Conservation (phyloP, 495 filamentous ascomycete species). For the Peziza echinospora region DNA sequence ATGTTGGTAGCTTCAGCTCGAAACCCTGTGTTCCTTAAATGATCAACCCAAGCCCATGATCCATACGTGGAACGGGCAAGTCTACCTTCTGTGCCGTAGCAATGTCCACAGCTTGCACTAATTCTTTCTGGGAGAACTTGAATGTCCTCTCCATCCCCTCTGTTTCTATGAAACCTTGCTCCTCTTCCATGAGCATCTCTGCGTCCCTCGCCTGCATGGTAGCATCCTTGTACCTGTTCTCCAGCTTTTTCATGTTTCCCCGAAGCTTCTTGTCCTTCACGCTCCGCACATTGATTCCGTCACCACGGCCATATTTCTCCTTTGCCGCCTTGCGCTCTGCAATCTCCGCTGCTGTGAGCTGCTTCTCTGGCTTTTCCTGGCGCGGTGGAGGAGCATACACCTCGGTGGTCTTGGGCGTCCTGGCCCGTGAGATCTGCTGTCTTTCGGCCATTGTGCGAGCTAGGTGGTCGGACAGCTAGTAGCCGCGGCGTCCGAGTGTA, state of each 20-base stretch:
- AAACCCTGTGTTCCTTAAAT: conserved; percentile 36
- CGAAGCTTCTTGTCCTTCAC: conserved; percentile 76
- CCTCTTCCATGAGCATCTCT: conserved; percentile 79
- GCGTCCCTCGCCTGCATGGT: conserved; percentile 70
- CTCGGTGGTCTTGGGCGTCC: conserved; percentile 2
- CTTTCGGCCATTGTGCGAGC: too few relatives aligned
- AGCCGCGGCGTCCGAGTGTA: too few relatives aligned
- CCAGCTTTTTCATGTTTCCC: conserved; percentile 52
- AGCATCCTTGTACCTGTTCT: conserved; percentile 62
- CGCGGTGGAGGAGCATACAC: conserved; percentile 1
- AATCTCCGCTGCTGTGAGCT: conserved; percentile 3
- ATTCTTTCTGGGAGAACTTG: conserved; percentile 76
- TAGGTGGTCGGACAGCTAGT: too few relatives aligned
- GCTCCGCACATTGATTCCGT: conserved; percentile 33
- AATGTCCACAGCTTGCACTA: conserved; percentile 46
- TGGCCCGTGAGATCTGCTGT: too few relatives aligned
- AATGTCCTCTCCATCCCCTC: conserved; percentile 87
- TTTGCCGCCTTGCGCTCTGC: conserved; percentile 29
- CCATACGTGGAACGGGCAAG: neutral
- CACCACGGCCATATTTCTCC: conserved; percentile 64
- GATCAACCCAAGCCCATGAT: neutral
- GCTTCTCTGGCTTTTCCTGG: neutral
- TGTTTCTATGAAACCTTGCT: conserved; percentile 68
- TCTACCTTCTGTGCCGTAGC: conserved; percentile 66
- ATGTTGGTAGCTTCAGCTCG: conserved; percentile 57